These are phyloP conservation scores for Styphnolobium japonicum DNA, from an alignment of 306 rosid species.

Conservation along the genomic window DNA sequence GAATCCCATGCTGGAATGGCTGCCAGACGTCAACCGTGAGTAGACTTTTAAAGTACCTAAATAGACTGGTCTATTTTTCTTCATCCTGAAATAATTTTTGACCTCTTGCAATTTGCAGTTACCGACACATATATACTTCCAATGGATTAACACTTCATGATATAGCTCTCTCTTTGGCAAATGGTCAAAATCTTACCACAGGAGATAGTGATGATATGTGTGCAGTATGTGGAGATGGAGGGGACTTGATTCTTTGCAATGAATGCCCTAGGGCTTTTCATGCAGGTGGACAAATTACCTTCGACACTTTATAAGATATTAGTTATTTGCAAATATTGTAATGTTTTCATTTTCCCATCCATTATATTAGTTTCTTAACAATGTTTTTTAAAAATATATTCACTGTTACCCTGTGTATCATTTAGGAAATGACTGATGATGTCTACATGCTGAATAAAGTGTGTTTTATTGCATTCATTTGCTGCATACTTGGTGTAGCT, in stretches of 20 bases:
- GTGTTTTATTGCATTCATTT: not conserved
- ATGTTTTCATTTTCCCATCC: not conserved
- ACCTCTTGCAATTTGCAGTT: slow-evolving; percentile 74
- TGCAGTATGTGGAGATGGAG: slow-evolving; percentile 89
- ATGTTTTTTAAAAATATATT: not conserved
- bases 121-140: slow-evolving; percentile 93
- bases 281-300: slow-evolving; percentile 55
- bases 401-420: not conserved
- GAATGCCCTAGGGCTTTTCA: slow-evolving; percentile 96
- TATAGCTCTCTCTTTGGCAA: slow-evolving; percentile 91
- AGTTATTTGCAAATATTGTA: not conserved
- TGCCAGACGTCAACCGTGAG: slow-evolving; percentile 99
- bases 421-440: not conserved
- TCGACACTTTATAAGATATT: not conserved
- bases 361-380: not conserved
- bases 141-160: slow-evolving; percentile 97
- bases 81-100: slow-evolving; percentile 12
- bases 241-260: slow-evolving; percentile 79
- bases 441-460: not conserved
- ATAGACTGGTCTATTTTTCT: slow-evolving; percentile 26
- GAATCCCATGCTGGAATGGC: slow-evolving; percentile 99
- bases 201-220: slow-evolving; percentile 99
- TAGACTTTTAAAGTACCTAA: slow-evolving; percentile 27
- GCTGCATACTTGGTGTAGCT: not conserved
- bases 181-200: slow-evolving; percentile 84